phyloP scores from a whole-genome alignment of 192 early-diverging fungal genomes.

The Geranomyces variabilis region DNA sequence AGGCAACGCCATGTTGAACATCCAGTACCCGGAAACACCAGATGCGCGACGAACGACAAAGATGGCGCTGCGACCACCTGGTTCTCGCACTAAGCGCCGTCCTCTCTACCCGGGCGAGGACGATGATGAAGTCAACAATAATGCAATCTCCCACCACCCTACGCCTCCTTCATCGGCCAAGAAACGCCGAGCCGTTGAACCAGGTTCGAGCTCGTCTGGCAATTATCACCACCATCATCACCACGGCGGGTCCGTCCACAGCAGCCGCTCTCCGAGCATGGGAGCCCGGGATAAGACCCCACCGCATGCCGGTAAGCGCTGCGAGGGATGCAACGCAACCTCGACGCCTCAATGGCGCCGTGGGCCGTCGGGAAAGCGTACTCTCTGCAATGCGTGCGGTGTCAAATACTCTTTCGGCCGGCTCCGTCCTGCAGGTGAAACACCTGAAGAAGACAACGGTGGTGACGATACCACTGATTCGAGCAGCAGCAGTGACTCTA shows the following conservation, averaged over 20 bases:
- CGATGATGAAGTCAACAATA: conserved; percentile 30
- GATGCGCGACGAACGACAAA: conserved; percentile 26
- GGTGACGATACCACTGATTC: conserved; percentile 3
- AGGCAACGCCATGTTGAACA: not conserved
- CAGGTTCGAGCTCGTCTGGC: not conserved
- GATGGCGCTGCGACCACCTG: conserved; percentile 32
- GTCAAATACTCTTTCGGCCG: conserved; percentile 52
- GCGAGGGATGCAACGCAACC: conserved; percentile 72
- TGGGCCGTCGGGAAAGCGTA: conserved; percentile 86
- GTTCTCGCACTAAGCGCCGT: conserved; percentile 21
- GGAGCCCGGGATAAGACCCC: conserved; percentile 28
- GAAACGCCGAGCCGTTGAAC: not conserved
- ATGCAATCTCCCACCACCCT: not conserved
- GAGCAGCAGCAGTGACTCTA: no score
- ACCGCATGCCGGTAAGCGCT: conserved; percentile 39
- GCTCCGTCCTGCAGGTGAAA: conserved; percentile 23
- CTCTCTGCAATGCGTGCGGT: conserved; percentile 95
- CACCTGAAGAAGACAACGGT: conserved; percentile 1
- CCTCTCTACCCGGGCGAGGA: conserved; percentile 35
- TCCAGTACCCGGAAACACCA: not conserved
- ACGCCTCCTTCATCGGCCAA: conserved; percentile 12
- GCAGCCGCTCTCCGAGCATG: conserved; percentile 11
- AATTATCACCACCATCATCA: not conserved
- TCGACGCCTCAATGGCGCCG: conserved; percentile 95
- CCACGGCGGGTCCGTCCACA: not conserved